Percentiles rank a stretch among this genome's conserved stretches.
Conservation (phyloP, 352 stramenopile species). For the Phytophthora pini region DNA sequence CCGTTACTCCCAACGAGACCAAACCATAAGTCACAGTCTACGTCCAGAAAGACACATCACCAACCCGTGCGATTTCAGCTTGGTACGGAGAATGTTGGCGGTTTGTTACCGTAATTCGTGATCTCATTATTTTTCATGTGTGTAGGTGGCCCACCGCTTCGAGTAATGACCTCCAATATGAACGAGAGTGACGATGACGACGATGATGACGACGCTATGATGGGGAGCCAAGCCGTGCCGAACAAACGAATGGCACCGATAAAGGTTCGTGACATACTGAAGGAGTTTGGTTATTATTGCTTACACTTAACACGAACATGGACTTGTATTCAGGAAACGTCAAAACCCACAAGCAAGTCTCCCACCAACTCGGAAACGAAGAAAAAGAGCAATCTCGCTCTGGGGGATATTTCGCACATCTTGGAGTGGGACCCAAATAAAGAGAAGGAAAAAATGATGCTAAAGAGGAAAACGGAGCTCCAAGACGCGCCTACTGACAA, state of each 20-base stretch:
- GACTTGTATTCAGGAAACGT: constrained; percentile 7
- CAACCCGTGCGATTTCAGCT: constrained; percentile 48
- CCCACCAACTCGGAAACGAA: constrained; percentile 14
- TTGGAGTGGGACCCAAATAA: constrained; percentile 34
- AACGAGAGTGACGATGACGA: constrained; percentile 41
- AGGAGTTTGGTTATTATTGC: not conserved
- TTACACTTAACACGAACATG: not conserved
- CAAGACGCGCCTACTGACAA: not conserved
- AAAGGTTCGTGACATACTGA: constrained; percentile 25
- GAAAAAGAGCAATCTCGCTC: constrained; percentile 26
- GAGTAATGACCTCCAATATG: constrained; percentile 50
- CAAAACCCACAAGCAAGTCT: constrained; percentile 6
- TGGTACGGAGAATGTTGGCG: constrained; percentile 23
- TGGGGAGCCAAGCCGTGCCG: constrained; percentile 28
- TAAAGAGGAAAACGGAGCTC: constrained; percentile 1
- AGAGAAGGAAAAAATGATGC: constrained; percentile 5
- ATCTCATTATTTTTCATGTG: constrained; percentile 2
- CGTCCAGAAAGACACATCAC: constrained; percentile 50
- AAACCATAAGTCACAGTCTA: constrained; percentile 55
- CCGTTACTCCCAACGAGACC: constrained; percentile 50
- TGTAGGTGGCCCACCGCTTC: constrained; percentile 46
- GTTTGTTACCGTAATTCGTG: not conserved
- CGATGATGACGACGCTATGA: constrained; percentile 55
- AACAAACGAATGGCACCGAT: constrained; percentile 26
- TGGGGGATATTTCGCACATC: constrained; percentile 34